phyloP scores from a whole-genome alignment of 345 rosid genomes.

The Gossypium raimondii region DNA sequence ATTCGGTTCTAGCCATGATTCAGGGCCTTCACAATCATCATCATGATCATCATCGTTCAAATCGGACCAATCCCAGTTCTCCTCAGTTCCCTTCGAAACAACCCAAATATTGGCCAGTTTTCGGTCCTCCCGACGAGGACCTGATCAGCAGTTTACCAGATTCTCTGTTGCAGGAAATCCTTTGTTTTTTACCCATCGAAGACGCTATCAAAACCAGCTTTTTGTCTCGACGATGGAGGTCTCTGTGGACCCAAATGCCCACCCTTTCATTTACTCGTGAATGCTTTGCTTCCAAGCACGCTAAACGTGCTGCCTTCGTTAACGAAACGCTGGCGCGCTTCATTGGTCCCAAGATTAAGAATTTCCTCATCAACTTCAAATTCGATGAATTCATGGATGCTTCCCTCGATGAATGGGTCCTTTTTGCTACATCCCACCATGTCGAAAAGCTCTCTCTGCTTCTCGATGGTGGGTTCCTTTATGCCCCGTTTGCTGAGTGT shows the following conservation, averaged over 20 bases:
- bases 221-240: slow-evolving; percentile 14
- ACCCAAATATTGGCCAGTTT: background rate
- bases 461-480: background rate
- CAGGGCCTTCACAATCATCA: background rate
- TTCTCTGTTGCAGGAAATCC: slow-evolving; percentile 12
- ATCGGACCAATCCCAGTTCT: background rate
- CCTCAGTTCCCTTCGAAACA: background rate
- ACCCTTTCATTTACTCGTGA: background rate
- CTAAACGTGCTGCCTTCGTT: background rate
- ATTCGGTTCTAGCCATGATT: background rate
- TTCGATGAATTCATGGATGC: background rate
- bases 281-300: background rate
- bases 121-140: background rate
- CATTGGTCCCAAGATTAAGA: background rate
- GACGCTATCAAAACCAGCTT: slow-evolving; percentile 15
- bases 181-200: background rate
- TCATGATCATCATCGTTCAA: background rate
- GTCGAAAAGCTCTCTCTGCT: slow-evolving; percentile 2
- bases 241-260: slow-evolving; percentile 15
- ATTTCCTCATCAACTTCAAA: background rate
- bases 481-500: background rate
- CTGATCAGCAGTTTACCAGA: slow-evolving; percentile 16
- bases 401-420: background rate
- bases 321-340: background rate
- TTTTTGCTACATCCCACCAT: background rate